Conservation (phyloP, 2,329 filamentous ascomycete genomes). For the Curvularia hawaiiensis region DNA sequence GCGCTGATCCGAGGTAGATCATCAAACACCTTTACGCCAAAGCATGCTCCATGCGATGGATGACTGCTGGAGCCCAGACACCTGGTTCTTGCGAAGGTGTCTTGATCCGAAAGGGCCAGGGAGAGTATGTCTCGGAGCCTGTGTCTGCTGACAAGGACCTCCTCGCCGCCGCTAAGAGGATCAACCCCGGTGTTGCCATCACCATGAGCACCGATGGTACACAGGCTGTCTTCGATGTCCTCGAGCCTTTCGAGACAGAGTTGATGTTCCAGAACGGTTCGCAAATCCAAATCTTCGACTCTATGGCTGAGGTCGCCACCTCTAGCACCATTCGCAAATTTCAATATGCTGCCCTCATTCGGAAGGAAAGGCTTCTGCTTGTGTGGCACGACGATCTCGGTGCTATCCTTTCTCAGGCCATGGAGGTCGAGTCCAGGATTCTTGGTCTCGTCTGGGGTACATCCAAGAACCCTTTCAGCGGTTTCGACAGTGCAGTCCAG, state of each 20-base stretch:
- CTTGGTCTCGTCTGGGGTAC: slow-evolving; percentile 70
- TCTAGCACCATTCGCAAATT: slow-evolving; percentile 70
- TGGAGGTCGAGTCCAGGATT: slow-evolving; percentile 74
- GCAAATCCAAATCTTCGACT: slow-evolving; percentile 56
- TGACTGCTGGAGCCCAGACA: slow-evolving; percentile 19
- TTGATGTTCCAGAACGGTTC: slow-evolving; percentile 49
- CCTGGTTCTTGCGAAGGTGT: slow-evolving; percentile 61
- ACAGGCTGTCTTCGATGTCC: slow-evolving; percentile 51
- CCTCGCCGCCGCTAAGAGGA: slow-evolving; percentile 50
- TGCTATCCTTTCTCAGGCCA: slow-evolving; percentile 70
- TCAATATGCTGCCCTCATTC: slow-evolving; percentile 80
- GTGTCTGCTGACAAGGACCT: slow-evolving; percentile 47
- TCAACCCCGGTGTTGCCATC: slow-evolving; percentile 55
- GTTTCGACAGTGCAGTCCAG: slow-evolving; percentile 43
- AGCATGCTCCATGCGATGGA: slow-evolving; percentile 31
- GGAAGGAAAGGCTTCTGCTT: slow-evolving; percentile 70
- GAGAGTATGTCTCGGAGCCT: slow-evolving; percentile 67
- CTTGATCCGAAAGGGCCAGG: slow-evolving; percentile 69
- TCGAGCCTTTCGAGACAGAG: slow-evolving; percentile 51
- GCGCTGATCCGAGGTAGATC: slow-evolving; percentile 24
- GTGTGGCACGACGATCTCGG: slow-evolving; percentile 82
- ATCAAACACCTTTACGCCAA: slow-evolving; percentile 37
- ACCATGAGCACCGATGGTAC: slow-evolving; percentile 58
- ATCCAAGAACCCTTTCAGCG: slow-evolving; percentile 52
- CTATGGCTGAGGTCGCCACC: slow-evolving; percentile 49